phyloP scores from a whole-genome alignment of 345 rosid genomes.

The Syzygium grande region DNA sequence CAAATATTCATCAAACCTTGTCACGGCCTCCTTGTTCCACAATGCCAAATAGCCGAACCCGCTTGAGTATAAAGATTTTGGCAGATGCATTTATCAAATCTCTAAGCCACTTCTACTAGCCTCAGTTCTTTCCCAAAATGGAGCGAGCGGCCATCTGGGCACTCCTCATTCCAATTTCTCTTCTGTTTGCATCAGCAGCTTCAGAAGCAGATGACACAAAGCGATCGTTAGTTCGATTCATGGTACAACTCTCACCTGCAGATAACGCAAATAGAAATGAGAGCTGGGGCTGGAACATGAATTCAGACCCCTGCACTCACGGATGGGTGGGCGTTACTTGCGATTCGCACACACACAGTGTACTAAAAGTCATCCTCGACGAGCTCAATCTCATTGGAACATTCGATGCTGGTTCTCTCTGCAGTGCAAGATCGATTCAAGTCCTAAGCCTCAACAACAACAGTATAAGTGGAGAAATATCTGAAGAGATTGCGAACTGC shows the following conservation, averaged over 20 bases:
- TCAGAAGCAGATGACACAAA: not conserved
- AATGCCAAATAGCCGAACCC: not conserved
- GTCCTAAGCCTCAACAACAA: constrained; percentile 4
- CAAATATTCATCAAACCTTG: not conserved
- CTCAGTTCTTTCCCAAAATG: not conserved
- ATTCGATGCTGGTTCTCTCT: constrained; percentile 2
- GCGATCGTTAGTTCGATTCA: constrained; percentile 5
- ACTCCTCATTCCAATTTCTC: not conserved
- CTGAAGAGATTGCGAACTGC: constrained; percentile 8
- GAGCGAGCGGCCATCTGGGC: not conserved
- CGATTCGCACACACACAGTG: not conserved
- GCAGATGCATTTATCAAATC: not conserved
- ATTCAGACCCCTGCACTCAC: constrained; percentile 5
- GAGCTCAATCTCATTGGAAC: constrained; percentile 3
- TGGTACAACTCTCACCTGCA: not conserved
- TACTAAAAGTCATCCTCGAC: constrained; percentile 3
- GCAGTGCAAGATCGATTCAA: not conserved
- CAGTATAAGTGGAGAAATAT: constrained; percentile 1
- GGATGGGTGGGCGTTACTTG: constrained; percentile 6
- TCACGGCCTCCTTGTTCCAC: not conserved
- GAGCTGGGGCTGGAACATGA: constrained; percentile 13
- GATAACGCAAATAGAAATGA: not conserved
- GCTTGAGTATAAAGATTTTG: not conserved
- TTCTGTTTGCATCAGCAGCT: not conserved
- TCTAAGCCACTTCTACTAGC: not conserved